Percentiles rank a stretch among this genome's conserved stretches.
These are phyloP conservation scores for Lachnellula suecica DNA, from an alignment of 2,329 filamentous ascomycete genomes.

Conservation along the genomic window DNA sequence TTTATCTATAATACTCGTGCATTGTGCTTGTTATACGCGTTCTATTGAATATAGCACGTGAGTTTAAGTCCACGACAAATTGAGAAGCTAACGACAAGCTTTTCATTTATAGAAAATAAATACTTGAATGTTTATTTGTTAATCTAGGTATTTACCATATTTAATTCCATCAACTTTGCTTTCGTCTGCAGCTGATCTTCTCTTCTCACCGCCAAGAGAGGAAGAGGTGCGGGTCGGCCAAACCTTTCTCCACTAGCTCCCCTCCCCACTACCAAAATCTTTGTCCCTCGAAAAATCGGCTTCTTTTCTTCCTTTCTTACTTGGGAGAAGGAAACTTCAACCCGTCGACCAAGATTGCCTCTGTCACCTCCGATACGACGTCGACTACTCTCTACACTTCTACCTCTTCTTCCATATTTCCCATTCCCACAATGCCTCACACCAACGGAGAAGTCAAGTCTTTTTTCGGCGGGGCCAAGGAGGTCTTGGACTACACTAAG, in stretches of 20 bases:
- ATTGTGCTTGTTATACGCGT: too few species aligned
- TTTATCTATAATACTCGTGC: too few species aligned
- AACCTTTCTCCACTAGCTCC: slow-evolving; percentile 1
- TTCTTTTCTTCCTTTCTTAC: slow-evolving; percentile 43
- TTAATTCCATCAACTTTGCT: too few species aligned
- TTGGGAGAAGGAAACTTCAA: slow-evolving; percentile 58
- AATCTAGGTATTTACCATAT: too few species aligned
- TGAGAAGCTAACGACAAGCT: too few species aligned
- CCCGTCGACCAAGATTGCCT: slow-evolving; percentile 52
- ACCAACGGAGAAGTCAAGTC: slow-evolving; percentile 62
- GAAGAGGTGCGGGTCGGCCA: slow-evolving; percentile 4
- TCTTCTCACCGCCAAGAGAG: too few species aligned
- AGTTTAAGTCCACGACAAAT: too few species aligned
- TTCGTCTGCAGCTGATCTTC: too few species aligned
- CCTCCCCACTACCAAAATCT: slow-evolving; percentile 10
- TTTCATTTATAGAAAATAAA: too few species aligned
- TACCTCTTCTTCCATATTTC: slow-evolving; percentile 33
- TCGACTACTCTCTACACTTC: slow-evolving; percentile 39
- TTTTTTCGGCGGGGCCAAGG: slow-evolving; percentile 40
- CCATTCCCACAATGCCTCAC: slow-evolving; percentile 62
- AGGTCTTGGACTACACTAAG: slow-evolving; percentile 69
- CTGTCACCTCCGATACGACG: slow-evolving; percentile 39
- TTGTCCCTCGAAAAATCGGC: slow-evolving; percentile 11
- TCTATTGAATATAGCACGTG: too few species aligned
- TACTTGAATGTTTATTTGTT: too few species aligned